Evolutionary conservation across 495 filamentous ascomycete genomes (phyloP).

Genomic region (Trypethelium eluteriae): DNA sequence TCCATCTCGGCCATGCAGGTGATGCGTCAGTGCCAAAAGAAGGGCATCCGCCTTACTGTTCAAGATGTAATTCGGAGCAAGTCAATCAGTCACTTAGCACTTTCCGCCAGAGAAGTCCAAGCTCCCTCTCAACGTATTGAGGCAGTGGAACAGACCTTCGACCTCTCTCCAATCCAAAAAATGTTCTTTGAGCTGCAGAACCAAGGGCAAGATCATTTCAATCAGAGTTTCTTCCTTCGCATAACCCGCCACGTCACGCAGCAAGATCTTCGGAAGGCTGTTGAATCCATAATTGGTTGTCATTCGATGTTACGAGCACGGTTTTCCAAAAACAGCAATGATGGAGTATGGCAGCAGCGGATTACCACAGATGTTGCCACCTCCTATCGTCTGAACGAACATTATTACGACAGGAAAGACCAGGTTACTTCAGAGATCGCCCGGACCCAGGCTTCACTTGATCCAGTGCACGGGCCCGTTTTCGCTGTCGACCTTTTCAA

Average conservation of each 20-base stretch:
- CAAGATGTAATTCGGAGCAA: conserved; percentile 25
- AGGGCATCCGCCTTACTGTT: conserved; percentile 22
- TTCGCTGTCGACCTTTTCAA: conserved; percentile 27
- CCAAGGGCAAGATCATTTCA: conserved; percentile 26
- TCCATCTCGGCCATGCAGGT: conserved; percentile 24
- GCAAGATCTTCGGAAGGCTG: conserved; percentile 14
- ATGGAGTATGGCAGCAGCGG: conserved; percentile 22
- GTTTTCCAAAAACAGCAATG: conserved; percentile 13
- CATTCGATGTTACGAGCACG: conserved; percentile 32
- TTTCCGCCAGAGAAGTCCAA: background rate
- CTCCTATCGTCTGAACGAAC: conserved; percentile 21
- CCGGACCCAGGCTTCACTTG: conserved; percentile 21
- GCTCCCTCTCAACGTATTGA: background rate
- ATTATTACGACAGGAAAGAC: background rate
- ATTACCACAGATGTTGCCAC: conserved; percentile 23
- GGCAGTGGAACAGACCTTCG: conserved; percentile 20
- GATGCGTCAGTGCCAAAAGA: conserved; percentile 19
- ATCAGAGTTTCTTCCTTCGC: conserved; percentile 25
- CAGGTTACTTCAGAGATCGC: conserved; percentile 17
- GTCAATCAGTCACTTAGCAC: conserved; percentile 24
- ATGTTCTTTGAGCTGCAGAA: conserved; percentile 22
- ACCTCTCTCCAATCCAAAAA: conserved; percentile 27
- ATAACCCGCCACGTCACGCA: conserved; percentile 13
- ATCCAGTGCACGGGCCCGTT: conserved; percentile 19
- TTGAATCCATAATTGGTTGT: conserved; percentile 20